Percentiles rank a stretch among this genome's conserved stretches.
These are phyloP conservation scores for Austroboletus niveus DNA, from an alignment of 1,284 basidiomycete species.

Conservation along the genomic window DNA sequence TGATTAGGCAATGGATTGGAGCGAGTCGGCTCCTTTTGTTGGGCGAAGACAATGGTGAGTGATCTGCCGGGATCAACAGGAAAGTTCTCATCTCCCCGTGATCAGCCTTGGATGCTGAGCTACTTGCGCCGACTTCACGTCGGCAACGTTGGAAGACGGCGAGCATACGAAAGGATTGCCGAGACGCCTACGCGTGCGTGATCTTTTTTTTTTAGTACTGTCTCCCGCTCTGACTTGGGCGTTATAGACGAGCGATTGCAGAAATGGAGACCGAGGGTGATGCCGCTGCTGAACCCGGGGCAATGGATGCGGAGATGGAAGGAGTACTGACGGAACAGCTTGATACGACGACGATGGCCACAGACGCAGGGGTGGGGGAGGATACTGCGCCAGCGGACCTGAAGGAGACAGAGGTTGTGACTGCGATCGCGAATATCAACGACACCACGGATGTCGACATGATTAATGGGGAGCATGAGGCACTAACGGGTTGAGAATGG, in stretches of 20 bases:
- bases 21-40: slow-evolving; percentile 50
- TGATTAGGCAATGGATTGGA: slow-evolving; percentile 52
- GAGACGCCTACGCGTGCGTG: slow-evolving; percentile 47
- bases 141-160: slow-evolving; percentile 52
- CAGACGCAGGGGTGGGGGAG: not conserved
- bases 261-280: slow-evolving; percentile 48
- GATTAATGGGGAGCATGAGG: too few relatives aligned
- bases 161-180: slow-evolving; percentile 44
- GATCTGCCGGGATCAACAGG: not conserved
- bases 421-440: not conserved
- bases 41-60: slow-evolving; percentile 57
- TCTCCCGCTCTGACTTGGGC: not conserved
- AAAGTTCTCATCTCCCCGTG: slow-evolving; percentile 2
- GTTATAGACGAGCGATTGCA: slow-evolving; percentile 40
- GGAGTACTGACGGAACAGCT: not conserved
- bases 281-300: slow-evolving; percentile 5
- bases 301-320: slow-evolving; percentile 15
- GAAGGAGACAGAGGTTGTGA: not conserved
- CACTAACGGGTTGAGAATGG: too few relatives aligned
- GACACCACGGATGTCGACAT: not conserved
- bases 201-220: not conserved
- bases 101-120: slow-evolving; percentile 50
- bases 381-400: not conserved
- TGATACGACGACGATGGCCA: not conserved
- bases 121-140: slow-evolving; percentile 43